phyloP scores from a whole-genome alignment of 306 rosid genomes.

The Inga leiocalycina region DNA sequence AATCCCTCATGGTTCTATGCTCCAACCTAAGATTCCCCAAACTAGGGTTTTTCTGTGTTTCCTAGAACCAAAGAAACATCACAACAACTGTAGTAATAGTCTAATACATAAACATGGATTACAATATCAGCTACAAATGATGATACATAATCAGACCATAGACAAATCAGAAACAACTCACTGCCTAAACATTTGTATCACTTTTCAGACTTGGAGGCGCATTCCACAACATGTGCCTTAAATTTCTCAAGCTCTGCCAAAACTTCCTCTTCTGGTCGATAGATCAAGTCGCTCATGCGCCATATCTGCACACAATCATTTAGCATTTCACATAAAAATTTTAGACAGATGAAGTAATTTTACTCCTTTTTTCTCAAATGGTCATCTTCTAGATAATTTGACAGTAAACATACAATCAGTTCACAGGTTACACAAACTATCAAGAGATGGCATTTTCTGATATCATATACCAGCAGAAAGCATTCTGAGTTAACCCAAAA shows the following conservation, averaged over 20 bases:
- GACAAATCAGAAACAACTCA: neutral
- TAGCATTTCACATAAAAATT: neutral
- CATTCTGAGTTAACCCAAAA: neutral
- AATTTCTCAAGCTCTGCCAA: constrained; percentile 93
- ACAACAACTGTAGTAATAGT: neutral
- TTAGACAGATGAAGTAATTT: neutral
- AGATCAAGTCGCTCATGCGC: constrained; percentile 98
- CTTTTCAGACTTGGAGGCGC: constrained; percentile 72
- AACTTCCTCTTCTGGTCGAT: constrained; percentile 97
- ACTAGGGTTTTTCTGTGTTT: constrained; percentile 3
- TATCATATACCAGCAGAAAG: constrained; percentile 20
- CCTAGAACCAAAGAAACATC: constrained; percentile 10
- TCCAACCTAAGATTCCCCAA: constrained; percentile 28
- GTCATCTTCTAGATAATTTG: neutral
- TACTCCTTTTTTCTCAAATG: neutral
- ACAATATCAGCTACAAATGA: neutral
- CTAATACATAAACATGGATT: neutral
- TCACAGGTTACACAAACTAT: neutral
- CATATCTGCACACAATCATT: constrained; percentile 70
- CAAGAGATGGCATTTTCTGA: neutral
- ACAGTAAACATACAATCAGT: neutral
- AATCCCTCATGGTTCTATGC: constrained; percentile 2
- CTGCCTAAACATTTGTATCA: constrained; percentile 10
- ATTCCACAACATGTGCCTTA: constrained; percentile 84
- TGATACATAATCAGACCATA: neutral